These are phyloP conservation scores for Balamuthia mandrillaris DNA, from an alignment of 208 protist species.

Conservation along the genomic window DNA sequence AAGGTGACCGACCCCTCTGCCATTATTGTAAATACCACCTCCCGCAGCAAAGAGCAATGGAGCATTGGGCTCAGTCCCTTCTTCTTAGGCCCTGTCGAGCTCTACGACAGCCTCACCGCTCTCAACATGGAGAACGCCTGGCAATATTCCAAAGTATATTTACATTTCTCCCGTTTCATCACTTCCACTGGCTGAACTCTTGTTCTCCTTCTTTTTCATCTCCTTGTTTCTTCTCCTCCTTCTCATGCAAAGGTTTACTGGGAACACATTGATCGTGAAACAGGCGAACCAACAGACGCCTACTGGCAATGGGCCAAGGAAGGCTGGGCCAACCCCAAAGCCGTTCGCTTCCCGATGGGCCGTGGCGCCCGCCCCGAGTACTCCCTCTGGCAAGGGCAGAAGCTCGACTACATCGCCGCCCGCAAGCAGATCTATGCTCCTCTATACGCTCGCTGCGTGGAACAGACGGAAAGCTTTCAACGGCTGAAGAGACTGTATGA, in stretches of 20 bases:
- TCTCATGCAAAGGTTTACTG: background rate
- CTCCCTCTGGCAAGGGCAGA: slow-evolving; percentile 26
- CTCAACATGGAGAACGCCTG: slow-evolving; percentile 43
- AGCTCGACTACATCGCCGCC: slow-evolving; percentile 11
- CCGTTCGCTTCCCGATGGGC: slow-evolving; percentile 43
- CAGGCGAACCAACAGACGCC: slow-evolving; percentile 17
- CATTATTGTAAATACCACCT: background rate
- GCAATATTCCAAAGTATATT: slow-evolving; percentile 42
- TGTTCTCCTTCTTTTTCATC: background rate
- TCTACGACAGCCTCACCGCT: background rate
- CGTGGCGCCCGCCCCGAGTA: slow-evolving; percentile 39
- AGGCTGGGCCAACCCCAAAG: slow-evolving; percentile 25
- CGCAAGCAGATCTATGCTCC: slow-evolving; percentile 39
- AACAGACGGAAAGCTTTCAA: background rate
- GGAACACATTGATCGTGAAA: background rate
- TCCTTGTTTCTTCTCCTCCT: background rate
- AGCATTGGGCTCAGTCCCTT: slow-evolving; percentile 22
- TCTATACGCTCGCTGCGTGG: slow-evolving; percentile 22
- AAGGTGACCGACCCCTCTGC: background rate
- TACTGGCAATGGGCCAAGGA: slow-evolving; percentile 37
- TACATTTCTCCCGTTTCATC: background rate
- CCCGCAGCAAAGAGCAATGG: background rate
- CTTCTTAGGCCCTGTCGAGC: slow-evolving; percentile 11
- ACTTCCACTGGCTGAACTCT: too few species aligned
- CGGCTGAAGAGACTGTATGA: slow-evolving; percentile 4